phyloP scores from a whole-genome alignment of 352 stramenopile species.

The Pythium apleroticum region DNA sequence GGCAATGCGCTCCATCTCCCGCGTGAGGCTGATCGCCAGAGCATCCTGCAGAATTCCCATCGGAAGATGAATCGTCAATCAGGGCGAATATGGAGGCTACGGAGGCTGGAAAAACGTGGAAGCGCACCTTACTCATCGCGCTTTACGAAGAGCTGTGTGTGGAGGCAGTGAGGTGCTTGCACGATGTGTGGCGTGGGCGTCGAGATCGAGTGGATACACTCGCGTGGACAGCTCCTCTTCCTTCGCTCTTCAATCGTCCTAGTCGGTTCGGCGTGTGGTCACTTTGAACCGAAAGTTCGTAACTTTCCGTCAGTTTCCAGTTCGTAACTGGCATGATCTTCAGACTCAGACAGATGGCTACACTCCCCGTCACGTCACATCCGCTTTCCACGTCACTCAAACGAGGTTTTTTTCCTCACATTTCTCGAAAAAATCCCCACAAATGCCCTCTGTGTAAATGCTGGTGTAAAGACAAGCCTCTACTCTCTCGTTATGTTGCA shows the following conservation, averaged over 20 bases:
- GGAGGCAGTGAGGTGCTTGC: neutral
- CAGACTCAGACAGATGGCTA: conserved; percentile 2
- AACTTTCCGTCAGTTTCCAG: neutral
- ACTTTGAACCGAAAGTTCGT: conserved; percentile 5
- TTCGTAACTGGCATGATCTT: conserved; percentile 6
- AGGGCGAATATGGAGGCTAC: neutral
- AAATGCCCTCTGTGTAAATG: neutral
- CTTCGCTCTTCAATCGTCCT: neutral
- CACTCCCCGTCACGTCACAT: neutral
- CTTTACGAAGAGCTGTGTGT: neutral
- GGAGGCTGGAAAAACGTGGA: neutral
- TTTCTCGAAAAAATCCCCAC: neutral
- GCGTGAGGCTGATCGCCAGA: conserved; percentile 30
- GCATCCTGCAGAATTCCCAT: conserved; percentile 10
- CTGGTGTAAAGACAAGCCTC: neutral
- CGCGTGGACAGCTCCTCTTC: neutral
- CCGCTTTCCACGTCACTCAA: neutral
- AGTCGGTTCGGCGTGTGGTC: conserved; percentile 6
- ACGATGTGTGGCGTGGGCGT: neutral
- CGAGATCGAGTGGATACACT: neutral
- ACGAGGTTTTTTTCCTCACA: neutral
- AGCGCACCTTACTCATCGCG: conserved; percentile 20
- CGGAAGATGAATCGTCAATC: neutral
- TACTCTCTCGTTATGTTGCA: neutral
- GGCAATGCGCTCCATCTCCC: conserved; percentile 78